These are phyloP conservation scores for Oryza brachyantha DNA, from an alignment of 176 grass and related monocot genomes.

Conservation along the genomic window DNA sequence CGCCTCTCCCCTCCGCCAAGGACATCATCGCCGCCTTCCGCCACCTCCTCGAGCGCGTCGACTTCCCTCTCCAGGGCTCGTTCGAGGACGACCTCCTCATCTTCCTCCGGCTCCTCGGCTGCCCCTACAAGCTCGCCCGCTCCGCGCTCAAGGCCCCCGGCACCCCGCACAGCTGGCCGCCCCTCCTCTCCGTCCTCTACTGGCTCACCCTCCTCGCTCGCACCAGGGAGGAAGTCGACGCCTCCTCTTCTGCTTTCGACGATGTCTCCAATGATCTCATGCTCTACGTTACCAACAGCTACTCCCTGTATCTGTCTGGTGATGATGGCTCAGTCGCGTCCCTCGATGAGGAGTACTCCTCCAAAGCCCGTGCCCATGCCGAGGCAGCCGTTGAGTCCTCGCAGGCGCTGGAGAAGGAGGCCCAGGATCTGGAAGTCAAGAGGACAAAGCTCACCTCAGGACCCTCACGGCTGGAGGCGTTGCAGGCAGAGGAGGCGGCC, in stretches of 20 bases:
- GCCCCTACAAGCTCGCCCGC: conserved; percentile 53
- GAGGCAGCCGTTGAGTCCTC: neutral
- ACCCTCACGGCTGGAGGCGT: conserved; percentile 40
- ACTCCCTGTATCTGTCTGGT: conserved; percentile 48
- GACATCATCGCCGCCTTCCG: conserved; percentile 67
- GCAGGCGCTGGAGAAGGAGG: conserved; percentile 56
- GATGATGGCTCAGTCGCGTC: conserved; percentile 45
- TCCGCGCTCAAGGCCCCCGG: conserved; percentile 78
- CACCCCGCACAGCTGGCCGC: conserved; percentile 81
- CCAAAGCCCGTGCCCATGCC: conserved; percentile 35
- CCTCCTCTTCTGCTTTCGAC: neutral
- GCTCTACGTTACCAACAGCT: conserved; percentile 50
- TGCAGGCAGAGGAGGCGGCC: conserved; percentile 42
- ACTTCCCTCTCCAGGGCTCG: neutral
- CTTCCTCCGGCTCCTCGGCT: conserved; percentile 42
- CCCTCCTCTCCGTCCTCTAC: conserved; percentile 63
- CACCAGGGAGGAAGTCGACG: neutral
- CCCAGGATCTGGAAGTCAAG: conserved; percentile 36
- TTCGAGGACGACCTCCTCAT: conserved; percentile 62
- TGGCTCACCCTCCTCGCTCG: conserved; percentile 65
- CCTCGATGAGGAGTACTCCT: conserved; percentile 61
- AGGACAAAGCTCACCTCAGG: conserved; percentile 31
- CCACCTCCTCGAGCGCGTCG: conserved; percentile 35
- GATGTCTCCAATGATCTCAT: conserved; percentile 34
- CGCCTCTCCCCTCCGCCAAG: conserved; percentile 54